phyloP scores from a whole-genome alignment of 2,329 filamentous ascomycete species.

The Westerdykella aurantiaca region DNA sequence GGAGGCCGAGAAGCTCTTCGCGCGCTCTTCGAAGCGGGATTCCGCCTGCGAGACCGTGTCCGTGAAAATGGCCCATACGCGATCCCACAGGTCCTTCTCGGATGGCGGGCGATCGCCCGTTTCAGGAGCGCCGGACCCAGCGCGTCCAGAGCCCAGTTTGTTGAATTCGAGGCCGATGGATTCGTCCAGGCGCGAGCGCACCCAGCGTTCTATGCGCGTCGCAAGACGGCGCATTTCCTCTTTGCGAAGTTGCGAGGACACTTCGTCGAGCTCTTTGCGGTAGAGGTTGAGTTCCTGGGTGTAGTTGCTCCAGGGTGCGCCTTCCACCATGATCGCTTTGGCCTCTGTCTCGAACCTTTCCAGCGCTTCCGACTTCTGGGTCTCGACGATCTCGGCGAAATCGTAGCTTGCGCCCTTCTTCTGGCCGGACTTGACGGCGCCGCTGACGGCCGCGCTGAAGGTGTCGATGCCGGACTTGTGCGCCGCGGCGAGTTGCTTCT shows the following conservation, averaged over 20 bases:
- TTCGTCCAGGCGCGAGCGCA: conserved; percentile 79
- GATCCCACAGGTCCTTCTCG: conserved; percentile 91
- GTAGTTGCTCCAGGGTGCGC: conserved; percentile 83
- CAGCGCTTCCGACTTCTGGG: conserved; percentile 72
- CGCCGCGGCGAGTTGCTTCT: conserved; percentile 78
- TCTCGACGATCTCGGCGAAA: conserved; percentile 86
- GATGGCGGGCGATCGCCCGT: conserved; percentile 61
- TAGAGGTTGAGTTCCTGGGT: conserved; percentile 73
- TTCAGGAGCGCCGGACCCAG: conserved; percentile 74
- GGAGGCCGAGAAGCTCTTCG: conserved; percentile 89
- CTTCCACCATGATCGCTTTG: conserved; percentile 66
- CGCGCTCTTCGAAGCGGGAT: conserved; percentile 75
- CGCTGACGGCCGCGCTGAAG: conserved; percentile 83
- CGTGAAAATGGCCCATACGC: conserved; percentile 58
- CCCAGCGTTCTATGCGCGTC: conserved; percentile 87
- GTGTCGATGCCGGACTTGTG: conserved; percentile 81
- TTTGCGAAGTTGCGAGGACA: conserved; percentile 76
- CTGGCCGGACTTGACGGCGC: conserved; percentile 83
- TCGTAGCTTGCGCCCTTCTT: conserved; percentile 89
- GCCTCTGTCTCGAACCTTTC: conserved; percentile 72
- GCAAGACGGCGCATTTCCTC: conserved; percentile 95
- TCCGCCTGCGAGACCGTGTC: conserved; percentile 74
- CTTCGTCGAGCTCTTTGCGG: conserved; percentile 85
- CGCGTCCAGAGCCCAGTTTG: conserved; percentile 83
- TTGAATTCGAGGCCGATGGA: conserved; percentile 92